Base-by-base conservation (phyloP, 768 basidiomycete species). In the Pleurotus eryngii region DNA sequence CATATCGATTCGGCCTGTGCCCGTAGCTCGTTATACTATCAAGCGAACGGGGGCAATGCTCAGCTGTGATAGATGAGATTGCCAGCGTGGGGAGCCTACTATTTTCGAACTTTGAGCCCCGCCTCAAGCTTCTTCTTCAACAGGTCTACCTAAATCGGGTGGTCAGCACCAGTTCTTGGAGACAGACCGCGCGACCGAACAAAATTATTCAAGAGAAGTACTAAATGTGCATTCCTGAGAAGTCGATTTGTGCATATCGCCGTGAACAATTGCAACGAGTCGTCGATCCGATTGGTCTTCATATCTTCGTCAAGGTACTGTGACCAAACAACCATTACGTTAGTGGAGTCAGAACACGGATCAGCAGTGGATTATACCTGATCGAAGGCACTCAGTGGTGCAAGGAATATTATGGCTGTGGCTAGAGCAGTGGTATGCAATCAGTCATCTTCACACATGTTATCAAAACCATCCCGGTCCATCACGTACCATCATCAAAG, bases 331-430 rank as follows among this genome's bases (percentile, higher is more conserved):
- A 35, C 30, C 3, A 35, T 35, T 9, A 35, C 26, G 35, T 42
- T 1, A 20, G 17, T 17, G 5, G 49, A 30, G n/a, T 58, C 8
- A 49, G 35, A 18, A 46, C 35, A 22, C n/a, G 11, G 37, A 54
- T 46, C 37, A 46, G 24, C 40, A 38, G 35, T 46, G 30, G 47
- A 11, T 50, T 47, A 55, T 65, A 85, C 88, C 82, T 92, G 90
- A 76, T 93, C 90, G 67, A 90, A 93, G 40, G 91, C 91, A 64
- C 88, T 89, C 60, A 93, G 86, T 40, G 91, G 91, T 50, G 89
- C 91, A 49, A 93, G 74, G 70, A 93, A 93, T 69, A 93, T 92
- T 66, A 93, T 86, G 30, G 91, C 90, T 45, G 87, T 86, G 3
- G 89, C 89, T 91, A 65, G 48, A 57, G 11, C 11, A 9, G 8